Conservation (phyloP, 2,329 filamentous ascomycete species). For the Bertia moriformis region DNA sequence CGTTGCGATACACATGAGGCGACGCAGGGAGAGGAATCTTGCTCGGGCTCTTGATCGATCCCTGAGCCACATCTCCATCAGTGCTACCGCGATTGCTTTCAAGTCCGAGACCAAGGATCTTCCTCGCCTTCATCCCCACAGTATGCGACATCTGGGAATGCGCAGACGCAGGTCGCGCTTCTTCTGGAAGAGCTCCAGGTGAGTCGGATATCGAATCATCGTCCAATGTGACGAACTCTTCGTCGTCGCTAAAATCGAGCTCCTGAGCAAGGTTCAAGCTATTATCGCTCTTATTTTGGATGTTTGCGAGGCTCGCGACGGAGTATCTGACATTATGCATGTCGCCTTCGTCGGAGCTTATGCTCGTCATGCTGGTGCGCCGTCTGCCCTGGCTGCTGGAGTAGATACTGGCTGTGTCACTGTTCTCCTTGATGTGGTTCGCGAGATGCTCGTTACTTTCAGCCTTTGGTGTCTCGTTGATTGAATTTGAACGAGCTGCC, state of each 20-base stretch:
- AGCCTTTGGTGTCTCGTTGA: not conserved
- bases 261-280: not conserved
- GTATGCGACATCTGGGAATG: not conserved
- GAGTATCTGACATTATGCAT: slow-evolving; percentile 26
- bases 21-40: slow-evolving; percentile 18
- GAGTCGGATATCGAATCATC: not conserved
- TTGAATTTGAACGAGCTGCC: no score
- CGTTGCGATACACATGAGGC: slow-evolving; percentile 59
- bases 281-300: not conserved
- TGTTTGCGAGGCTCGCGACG: not conserved
- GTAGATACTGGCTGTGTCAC: slow-evolving; percentile 56
- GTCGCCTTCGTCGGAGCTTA: slow-evolving; percentile 37
- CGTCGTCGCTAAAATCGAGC: not conserved
- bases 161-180: not conserved
- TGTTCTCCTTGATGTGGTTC: slow-evolving; percentile 31
- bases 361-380: slow-evolving; percentile 52
- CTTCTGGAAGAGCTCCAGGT: not conserved
- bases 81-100: not conserved
- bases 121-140: not conserved
- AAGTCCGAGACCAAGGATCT: not conserved
- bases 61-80: slow-evolving; percentile 37
- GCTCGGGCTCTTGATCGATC: slow-evolving; percentile 17
- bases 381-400: slow-evolving; percentile 19
- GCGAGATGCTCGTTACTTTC: slow-evolving; percentile 45
- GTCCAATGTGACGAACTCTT: not conserved